Evolutionary conservation across 257 asterid genomes (phyloP), one percentile per base, ranked within the genome.

Genomic region (Solanum lignicaule): DNA sequence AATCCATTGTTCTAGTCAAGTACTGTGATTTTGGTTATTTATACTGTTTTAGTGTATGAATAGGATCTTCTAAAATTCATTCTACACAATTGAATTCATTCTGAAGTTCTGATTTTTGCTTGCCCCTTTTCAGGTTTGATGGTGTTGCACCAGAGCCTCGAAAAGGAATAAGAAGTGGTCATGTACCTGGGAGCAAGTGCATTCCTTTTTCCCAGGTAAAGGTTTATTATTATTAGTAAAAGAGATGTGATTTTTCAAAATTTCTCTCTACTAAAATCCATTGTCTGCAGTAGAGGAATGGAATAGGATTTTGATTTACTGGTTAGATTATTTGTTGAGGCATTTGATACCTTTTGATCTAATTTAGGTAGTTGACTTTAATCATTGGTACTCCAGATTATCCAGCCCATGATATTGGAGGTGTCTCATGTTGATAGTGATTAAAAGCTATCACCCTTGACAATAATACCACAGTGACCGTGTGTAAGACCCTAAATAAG

Each of bases 61-160:
- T 41, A 41, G n/a, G 13, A 78, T 41, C 48, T 25, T 78, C 62
- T 41, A 78, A 38, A 41, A n/a, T 39, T 78, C 84, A 25, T 43
- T 41, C 29, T 78, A 41, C 39, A 46, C 68, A 15, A 89, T 32
- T 39, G 35, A 31, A 16, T 65, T 60, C n/a, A 65, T 20, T 27
- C 58, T 87, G 9, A n/a, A 23, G 25, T 76, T 31, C 32, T 87
- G 39, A 79, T n/a, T 88, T 69, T 21, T 74, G 76, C 55, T 66
- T 48, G 68, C 69, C 20, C 86, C 73, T 71, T 88, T 78, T 31
- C 87, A 97, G 99, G 88, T 97, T 95, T 90, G 98, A 95, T 88
- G 99, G 99, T 58, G 94, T 89, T 90, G 98, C 98, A 87, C 98
- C 98, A 48, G 99, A 97, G 95, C 99, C 99, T 85, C 96, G 99